Conservation (phyloP, 306 rosid species). For the Rubus idaeus region DNA sequence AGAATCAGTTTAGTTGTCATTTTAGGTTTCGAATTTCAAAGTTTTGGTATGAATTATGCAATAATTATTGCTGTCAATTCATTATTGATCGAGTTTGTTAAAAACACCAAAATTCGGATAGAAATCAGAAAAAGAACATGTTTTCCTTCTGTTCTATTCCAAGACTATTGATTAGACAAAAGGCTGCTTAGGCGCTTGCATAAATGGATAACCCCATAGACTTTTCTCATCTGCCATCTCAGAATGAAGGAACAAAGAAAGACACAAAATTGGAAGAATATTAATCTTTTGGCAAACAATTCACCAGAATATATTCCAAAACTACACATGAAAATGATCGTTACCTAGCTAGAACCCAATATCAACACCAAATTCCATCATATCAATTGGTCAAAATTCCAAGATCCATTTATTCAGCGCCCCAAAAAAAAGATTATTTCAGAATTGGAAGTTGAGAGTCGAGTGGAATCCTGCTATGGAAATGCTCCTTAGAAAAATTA, state of each 20-base stretch:
- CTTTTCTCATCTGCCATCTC: conserved; percentile 11
- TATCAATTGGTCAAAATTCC: conserved; percentile 35
- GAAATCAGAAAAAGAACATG: neutral
- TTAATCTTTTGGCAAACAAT: neutral
- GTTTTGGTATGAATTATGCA: too few relatives aligned
- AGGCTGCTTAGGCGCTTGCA: neutral
- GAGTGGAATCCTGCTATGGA: too few relatives aligned
- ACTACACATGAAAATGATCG: conserved; percentile 18
- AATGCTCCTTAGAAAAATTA: too few relatives aligned
- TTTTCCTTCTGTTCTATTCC: neutral
- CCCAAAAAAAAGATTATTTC: neutral
- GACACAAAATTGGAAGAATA: conserved; percentile 29
- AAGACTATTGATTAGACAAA: neutral
- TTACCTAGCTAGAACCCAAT: conserved; percentile 23
- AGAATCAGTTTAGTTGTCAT: too few relatives aligned
- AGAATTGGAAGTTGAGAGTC: too few relatives aligned
- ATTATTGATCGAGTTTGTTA: too few relatives aligned
- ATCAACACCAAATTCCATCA: conserved; percentile 19
- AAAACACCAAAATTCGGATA: neutral
- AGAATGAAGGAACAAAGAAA: neutral
- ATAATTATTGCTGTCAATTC: too few relatives aligned
- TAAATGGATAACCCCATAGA: conserved; percentile 4
- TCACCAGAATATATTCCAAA: neutral
- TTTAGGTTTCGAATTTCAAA: too few relatives aligned
- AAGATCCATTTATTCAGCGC: conserved; percentile 28